Percentiles rank a stretch among this genome's conserved stretches.
These are phyloP conservation scores for Laetiporus sulphureus DNA, from an alignment of 1,284 basidiomycete species.

Conservation along the genomic window DNA sequence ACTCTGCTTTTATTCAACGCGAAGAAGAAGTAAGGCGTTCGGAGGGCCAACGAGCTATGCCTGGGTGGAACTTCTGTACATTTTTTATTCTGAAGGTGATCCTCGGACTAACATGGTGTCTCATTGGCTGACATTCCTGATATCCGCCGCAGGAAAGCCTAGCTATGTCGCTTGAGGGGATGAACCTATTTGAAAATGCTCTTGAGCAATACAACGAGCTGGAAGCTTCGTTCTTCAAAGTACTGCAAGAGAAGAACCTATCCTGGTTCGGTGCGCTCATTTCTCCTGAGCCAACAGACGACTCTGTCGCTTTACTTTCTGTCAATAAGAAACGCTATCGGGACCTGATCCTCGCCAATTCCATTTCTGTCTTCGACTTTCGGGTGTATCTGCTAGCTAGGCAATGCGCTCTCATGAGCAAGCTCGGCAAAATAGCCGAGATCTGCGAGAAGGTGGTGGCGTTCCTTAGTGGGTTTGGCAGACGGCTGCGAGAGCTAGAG, in stretches of 20 bases:
- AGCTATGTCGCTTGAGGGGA: slow-evolving; percentile 87
- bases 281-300: slow-evolving; percentile 64
- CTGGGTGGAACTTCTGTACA: slow-evolving; percentile 96
- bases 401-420: slow-evolving; percentile 75
- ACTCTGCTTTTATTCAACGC: slow-evolving; percentile 67
- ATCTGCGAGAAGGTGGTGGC: slow-evolving; percentile 59
- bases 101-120: not conserved
- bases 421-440: slow-evolving; percentile 62
- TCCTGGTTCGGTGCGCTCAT: slow-evolving; percentile 89
- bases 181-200: slow-evolving; percentile 87
- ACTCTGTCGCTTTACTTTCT: slow-evolving; percentile 78
- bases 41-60: slow-evolving; percentile 81
- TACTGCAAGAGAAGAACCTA: slow-evolving; percentile 73
- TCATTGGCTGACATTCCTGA: not conserved
- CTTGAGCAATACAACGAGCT: slow-evolving; percentile 88
- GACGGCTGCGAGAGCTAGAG: slow-evolving; percentile 68
- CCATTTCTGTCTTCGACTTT: slow-evolving; percentile 93
- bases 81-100: slow-evolving; percentile 90
- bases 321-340: slow-evolving; percentile 80
- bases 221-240: slow-evolving; percentile 80
- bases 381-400: slow-evolving; percentile 87
- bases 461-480: slow-evolving; percentile 81
- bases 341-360: slow-evolving; percentile 84
- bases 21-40: slow-evolving; percentile 87
- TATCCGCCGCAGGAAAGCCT: slow-evolving; percentile 73